These are phyloP conservation scores for Calocybe gangraenosa DNA, from an alignment of 768 basidiomycete genomes.

Conservation along the genomic window DNA sequence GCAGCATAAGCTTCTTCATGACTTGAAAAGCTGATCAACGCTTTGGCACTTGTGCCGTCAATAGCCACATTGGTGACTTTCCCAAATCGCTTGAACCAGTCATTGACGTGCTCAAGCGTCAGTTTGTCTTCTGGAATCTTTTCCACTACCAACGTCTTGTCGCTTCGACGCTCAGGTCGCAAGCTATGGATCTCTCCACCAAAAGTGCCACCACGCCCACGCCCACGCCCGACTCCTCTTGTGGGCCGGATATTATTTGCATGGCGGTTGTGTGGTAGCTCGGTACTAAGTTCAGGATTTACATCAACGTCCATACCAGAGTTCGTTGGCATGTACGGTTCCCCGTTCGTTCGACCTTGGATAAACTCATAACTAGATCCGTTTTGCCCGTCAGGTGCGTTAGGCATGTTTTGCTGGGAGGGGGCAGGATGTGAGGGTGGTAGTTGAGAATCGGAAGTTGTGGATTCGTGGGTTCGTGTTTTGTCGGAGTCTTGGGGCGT, in stretches of 20 bases:
- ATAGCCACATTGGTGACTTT: conserved; percentile 90
- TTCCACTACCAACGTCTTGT: conserved; percentile 88
- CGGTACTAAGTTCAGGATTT: conserved; percentile 28
- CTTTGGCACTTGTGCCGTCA: conserved; percentile 69
- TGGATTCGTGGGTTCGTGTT: conserved; percentile 19
- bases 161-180: conserved; percentile 61
- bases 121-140: conserved; percentile 89
- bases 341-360: conserved; percentile 17
- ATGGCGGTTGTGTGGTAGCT: conserved; percentile 23
- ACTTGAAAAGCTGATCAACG: conserved; percentile 80
- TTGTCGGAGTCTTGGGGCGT: conserved; percentile 50
- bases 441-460: conserved; percentile 21
- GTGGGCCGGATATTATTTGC: conserved; percentile 26
- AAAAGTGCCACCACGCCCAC: conserved; percentile 54
- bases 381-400: conserved; percentile 10
- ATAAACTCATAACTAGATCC: conserved; percentile 15
- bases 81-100: conserved; percentile 91
- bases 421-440: conserved; percentile 22
- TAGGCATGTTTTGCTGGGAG: conserved; percentile 13
- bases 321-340: conserved; percentile 21
- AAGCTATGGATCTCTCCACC: conserved; percentile 61
- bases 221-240: conserved; percentile 35
- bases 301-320: conserved; percentile 28
- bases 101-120: conserved; percentile 71
- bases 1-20: conserved; percentile 85